Conservation (phyloP, 208 protist species). For the Angomonas desouzai region DNA sequence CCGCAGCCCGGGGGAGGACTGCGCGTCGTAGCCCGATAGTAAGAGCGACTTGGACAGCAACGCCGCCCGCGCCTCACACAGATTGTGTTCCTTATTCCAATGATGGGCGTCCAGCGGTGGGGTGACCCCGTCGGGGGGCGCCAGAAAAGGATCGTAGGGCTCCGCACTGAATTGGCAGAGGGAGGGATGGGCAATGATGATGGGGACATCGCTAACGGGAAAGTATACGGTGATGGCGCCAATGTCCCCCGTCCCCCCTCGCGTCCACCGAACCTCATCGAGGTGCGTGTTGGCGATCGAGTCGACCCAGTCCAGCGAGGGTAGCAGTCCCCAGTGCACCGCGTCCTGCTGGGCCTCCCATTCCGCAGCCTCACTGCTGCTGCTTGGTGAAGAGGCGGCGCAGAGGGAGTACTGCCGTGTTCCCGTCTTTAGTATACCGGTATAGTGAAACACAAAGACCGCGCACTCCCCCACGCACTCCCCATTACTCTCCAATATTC, state of each 20-base stretch:
- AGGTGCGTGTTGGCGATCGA: conserved; percentile 48
- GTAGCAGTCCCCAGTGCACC: conserved; percentile 37
- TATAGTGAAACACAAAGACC: conserved; percentile 34
- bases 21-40: conserved; percentile 27
- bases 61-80: conserved; percentile 60
- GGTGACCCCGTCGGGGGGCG: conserved; percentile 8
- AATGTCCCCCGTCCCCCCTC: neutral
- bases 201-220: conserved; percentile 32
- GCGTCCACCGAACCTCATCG: conserved; percentile 11
- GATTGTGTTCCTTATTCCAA: conserved; percentile 52
- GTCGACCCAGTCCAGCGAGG: conserved; percentile 75
- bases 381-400: too few relatives aligned
- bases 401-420: too few relatives aligned
- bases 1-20: conserved; percentile 39
- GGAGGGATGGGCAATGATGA: conserved; percentile 20
- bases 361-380: conserved; percentile 1
- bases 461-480: neutral
- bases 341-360: conserved; percentile 13
- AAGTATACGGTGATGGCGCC: conserved; percentile 36
- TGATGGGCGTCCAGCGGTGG: conserved; percentile 44
- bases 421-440: conserved; percentile 38
- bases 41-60: conserved; percentile 53
- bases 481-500: conserved; percentile 21
- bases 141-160: neutral
- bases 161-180: neutral